Percentiles rank a stretch among this genome's conserved stretches.
phyloP scores from a whole-genome alignment of 176 grass and related monocot species.

The Microstegium vimineum region DNA sequence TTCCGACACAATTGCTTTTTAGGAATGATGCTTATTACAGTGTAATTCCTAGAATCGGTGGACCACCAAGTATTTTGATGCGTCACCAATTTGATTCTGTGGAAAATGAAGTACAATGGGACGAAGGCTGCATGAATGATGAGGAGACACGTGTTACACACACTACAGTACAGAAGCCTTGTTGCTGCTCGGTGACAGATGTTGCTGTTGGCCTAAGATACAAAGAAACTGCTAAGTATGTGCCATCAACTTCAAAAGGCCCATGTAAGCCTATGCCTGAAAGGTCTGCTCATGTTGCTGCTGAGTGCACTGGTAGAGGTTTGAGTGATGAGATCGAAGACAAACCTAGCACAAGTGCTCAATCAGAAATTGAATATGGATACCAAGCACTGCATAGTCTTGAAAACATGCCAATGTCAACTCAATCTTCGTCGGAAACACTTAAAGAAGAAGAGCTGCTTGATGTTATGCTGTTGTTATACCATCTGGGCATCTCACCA shows the following conservation, averaged over 20 bases:
- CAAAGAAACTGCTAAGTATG: slow-evolving; percentile 47
- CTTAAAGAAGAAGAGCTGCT: slow-evolving; percentile 79
- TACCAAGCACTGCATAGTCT: slow-evolving; percentile 54
- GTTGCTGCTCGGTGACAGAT: slow-evolving; percentile 67
- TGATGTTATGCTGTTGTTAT: slow-evolving; percentile 74
- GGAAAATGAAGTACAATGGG: slow-evolving; percentile 68
- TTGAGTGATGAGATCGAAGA: slow-evolving; percentile 60
- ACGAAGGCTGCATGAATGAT: slow-evolving; percentile 67
- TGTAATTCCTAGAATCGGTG: slow-evolving; percentile 64
- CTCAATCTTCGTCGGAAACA: slow-evolving; percentile 47
- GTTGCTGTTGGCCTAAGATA: slow-evolving; percentile 41
- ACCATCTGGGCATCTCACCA: slow-evolving; percentile 74
- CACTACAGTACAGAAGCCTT: slow-evolving; percentile 62
- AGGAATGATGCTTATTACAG: slow-evolving; percentile 53
- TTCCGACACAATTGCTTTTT: slow-evolving; percentile 62
- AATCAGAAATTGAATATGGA: slow-evolving; percentile 51
- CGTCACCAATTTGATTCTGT: slow-evolving; percentile 39
- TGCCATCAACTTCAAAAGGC: slow-evolving; percentile 58
- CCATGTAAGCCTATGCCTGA: slow-evolving; percentile 49
- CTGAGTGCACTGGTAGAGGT: slow-evolving; percentile 61
- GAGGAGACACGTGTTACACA: slow-evolving; percentile 64
- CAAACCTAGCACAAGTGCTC: slow-evolving; percentile 65
- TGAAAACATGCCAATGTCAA: slow-evolving; percentile 29
- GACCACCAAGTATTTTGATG: slow-evolving; percentile 51
- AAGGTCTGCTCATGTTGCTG: slow-evolving; percentile 45